Evolutionary conservation across 228 moss, liverwort and hornwort genomes (phyloP), one percentile per base, ranked within the genome.

Genomic region (Sphagnum magellanicum): DNA sequence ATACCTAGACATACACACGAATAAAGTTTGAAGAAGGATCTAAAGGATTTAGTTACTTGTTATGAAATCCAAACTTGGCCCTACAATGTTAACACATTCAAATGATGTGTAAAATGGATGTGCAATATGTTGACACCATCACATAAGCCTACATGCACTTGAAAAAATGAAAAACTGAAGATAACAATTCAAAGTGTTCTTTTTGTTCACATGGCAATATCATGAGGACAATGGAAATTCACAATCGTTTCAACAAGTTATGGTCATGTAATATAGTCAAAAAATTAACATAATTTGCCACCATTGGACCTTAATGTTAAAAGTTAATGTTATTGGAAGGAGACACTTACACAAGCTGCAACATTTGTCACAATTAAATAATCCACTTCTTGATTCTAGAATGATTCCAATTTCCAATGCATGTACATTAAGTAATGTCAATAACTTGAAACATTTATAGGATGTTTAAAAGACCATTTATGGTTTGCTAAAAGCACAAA

Each of bases 361-460:
- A 98, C 98, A 83, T 98, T 94, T 57, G 94, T 98, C 67, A 92
- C 92, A 63, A 98, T 77, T 59, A 98, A 69, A 75, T 93, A 98
- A 85, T 98, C 89, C 62, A 87, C 98, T 77, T 90, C 85, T 75
- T 85, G 86, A 71, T 89, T 89, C 61, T 83, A 79, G 53, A 98
- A 98, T 11, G 81, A 78, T 76, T 98, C 98, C 86, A 98, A 74
- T 65, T 93, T 87, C 97, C 93, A 32, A 32, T 32, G 32, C 32
- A 32, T 32, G 32, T 32, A 32, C 32, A 32, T 32, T 32, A 32
- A 32, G 79, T 47, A 74, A 76, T 13, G 16, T 64, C 68, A 49
- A 69, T 13, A 68, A 9, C 11, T 58, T 11, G 67, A 57, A 67
- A 15, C 15, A 50, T 3, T 32, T 32, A 32, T 32, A 32, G 32